Base-by-base conservation (phyloP, 2,329 filamentous ascomycete species). In the Neocatenulostroma microsporum region DNA sequence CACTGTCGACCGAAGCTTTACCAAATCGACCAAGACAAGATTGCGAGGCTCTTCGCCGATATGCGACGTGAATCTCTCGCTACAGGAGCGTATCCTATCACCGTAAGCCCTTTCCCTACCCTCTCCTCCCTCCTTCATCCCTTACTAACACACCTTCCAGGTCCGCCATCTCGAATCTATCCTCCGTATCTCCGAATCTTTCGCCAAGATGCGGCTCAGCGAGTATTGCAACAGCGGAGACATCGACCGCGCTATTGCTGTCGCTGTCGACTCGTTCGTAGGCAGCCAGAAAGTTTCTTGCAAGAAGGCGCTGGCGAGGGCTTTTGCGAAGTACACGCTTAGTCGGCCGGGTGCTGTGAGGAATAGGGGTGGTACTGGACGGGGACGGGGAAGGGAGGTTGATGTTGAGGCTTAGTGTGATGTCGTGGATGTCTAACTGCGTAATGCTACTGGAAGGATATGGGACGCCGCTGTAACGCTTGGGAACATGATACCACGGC, bases 101-200 rank as follows among this genome's bases (percentile, higher is more conserved):
- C 91, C 18, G 91, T 96, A 73, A 67, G 84, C 72, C 20, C 21
- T 24, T 46, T 72, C 21, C 21, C 27, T 46, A 56, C 11, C 18
- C n/a, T n/a, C 14, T 18, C 24, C 25, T 30, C 41, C 52, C 48
- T 45, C 26, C 34, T 36, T 27, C 20, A 14, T 6, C 18, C 17
- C 25, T 11, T 36, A 37, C 51, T 59, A 35, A 55, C 44, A 36
- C 11, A 20, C 29, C 26, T 13, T 27, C 18, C 17, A 94, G 87
- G 85, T 95, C 47, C 88, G 91, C 69, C 91, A 98, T 67, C 71
- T 98, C 21, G 91, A 98, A 73, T 89, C 89, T 45, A 95, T 96
- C 56, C 93, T 98, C 68, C 85, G 91, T 56, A 94, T 94, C 56
- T 81, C 80, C 39, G 91, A 98, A 62, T 69, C 88, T 0, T 98